These are phyloP conservation scores for Aspergillus steynii DNA, from an alignment of 495 filamentous ascomycete genomes.

Conservation along the genomic window DNA sequence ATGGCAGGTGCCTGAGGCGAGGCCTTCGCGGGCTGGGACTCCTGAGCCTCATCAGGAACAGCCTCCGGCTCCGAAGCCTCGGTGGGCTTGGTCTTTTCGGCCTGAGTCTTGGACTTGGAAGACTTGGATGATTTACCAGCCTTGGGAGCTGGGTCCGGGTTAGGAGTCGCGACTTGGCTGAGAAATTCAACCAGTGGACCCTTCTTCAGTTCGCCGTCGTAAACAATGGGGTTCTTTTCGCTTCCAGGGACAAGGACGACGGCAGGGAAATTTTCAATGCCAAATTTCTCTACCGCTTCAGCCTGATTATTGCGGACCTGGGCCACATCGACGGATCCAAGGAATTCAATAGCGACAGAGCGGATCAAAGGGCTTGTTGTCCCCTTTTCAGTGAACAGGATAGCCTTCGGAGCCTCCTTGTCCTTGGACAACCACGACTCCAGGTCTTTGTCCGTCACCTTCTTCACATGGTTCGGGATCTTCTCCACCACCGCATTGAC, in stretches of 20 bases:
- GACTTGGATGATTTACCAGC: constrained; percentile 45
- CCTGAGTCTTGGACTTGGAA: constrained; percentile 31
- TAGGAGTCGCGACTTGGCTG: constrained; percentile 70
- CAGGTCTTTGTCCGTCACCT: constrained; percentile 74
- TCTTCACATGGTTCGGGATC: constrained; percentile 90
- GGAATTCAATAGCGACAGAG: constrained; percentile 86
- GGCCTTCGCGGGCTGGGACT: constrained; percentile 48
- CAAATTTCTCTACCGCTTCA: constrained; percentile 69
- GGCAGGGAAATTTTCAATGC: constrained; percentile 74
- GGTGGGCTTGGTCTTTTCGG: constrained; percentile 45
- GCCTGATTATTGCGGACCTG: constrained; percentile 85
- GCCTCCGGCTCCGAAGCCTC: constrained; percentile 48
- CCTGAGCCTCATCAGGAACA: constrained; percentile 34
- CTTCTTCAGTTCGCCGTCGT: constrained; percentile 86
- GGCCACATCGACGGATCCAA: constrained; percentile 77
- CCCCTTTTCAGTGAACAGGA: constrained; percentile 94
- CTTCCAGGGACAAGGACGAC: constrained; percentile 79
- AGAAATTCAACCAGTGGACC: constrained; percentile 80
- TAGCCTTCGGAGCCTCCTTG: constrained; percentile 77
- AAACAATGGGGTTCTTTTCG: constrained; percentile 65
- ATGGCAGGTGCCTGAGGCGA: constrained; percentile 43
- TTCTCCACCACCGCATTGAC: constrained; percentile 79
- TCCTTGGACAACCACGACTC: constrained; percentile 72
- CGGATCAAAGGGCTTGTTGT: constrained; percentile 79
- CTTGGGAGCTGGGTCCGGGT: constrained; percentile 66